These are phyloP conservation scores for Diaporthe australafricana DNA, from an alignment of 2,329 filamentous ascomycete species.

Conservation along the genomic window DNA sequence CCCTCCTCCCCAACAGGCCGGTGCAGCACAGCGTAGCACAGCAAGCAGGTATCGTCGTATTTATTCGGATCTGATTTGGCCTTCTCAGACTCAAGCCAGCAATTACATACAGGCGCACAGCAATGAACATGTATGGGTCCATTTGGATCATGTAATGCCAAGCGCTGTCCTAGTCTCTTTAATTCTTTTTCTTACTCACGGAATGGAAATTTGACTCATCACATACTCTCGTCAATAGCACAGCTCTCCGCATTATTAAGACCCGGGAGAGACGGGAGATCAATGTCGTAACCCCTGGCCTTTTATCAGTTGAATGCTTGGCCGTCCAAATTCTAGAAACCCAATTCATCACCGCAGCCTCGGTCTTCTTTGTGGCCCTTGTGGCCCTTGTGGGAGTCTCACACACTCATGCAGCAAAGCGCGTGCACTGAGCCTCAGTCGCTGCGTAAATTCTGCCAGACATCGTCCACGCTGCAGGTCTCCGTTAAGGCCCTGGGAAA, in stretches of 20 bases:
- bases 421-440: not conserved
- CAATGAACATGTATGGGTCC: not conserved
- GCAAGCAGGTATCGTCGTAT: not conserved
- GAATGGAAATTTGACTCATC: not conserved
- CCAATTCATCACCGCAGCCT: conserved; percentile 6
- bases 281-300: not conserved
- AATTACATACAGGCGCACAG: not conserved
- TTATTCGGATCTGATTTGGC: not conserved
- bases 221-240: not conserved
- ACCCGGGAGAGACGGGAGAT: not conserved
- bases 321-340: conserved; percentile 13
- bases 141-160: not conserved
- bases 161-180: not conserved
- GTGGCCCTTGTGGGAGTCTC: not conserved
- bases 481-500: not conserved
- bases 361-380: not conserved
- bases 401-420: not conserved
- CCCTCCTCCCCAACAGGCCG: not conserved
- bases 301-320: not conserved
- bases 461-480: too few relatives aligned
- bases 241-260: not conserved
- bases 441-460: not conserved
- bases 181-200: not conserved
- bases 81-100: not conserved
- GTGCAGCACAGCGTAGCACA: not conserved